Conservation (phyloP, 805 yeast genomes). For the Suhomyces kilbournensis region DNA sequence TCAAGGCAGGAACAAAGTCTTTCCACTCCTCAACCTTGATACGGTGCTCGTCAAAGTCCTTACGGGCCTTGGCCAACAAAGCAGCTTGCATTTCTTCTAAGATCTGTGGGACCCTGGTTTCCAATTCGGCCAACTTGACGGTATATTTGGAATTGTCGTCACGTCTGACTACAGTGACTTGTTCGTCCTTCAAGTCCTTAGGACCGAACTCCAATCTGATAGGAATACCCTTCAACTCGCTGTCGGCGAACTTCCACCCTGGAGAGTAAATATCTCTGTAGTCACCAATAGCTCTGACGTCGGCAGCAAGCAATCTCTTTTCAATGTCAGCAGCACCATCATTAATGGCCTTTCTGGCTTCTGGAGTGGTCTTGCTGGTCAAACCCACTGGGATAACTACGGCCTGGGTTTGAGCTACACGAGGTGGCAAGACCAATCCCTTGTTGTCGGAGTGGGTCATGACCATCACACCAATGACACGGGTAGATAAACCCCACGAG, state of each 20-base stretch:
- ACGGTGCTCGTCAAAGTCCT: conserved; percentile 79
- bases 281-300: conserved; percentile 78
- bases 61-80: conserved; percentile 75
- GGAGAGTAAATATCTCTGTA: conserved; percentile 93
- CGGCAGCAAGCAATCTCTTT: conserved; percentile 53
- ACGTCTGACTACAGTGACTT: conserved; percentile 89
- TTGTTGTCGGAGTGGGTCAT: conserved; percentile 98
- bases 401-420: conserved; percentile 89
- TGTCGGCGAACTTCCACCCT: conserved; percentile 98
- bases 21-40: conserved; percentile 79
- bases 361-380: conserved; percentile 79
- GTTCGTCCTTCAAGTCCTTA: conserved; percentile 77
- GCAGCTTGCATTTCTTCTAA: conserved; percentile 79
- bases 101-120: conserved; percentile 64
- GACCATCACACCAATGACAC: conserved; percentile 98
- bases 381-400: conserved; percentile 94
- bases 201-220: conserved; percentile 95
- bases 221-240: conserved; percentile 96
- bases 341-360: conserved; percentile 65
- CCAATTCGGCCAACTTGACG: conserved; percentile 64
- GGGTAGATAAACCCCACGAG: conserved; percentile 98
- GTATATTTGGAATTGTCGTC: conserved; percentile 75
- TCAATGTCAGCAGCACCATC: conserved; percentile 72
- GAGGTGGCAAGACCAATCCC: conserved; percentile 96
- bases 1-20: conserved; percentile 89